Conservation (phyloP, 176 grass and related monocot species). For the Secale cereale region DNA sequence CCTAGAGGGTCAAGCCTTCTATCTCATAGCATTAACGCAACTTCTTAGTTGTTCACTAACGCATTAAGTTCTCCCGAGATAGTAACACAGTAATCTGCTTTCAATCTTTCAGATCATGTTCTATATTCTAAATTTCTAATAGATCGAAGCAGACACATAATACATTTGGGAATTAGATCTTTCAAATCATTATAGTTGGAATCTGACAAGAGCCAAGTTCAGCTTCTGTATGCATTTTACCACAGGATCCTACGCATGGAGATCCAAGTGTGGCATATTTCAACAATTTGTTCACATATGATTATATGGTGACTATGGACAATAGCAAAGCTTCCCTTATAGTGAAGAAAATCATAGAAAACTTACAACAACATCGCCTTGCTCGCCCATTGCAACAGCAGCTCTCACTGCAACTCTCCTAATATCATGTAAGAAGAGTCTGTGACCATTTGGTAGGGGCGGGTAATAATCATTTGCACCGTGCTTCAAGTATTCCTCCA, state of each 20-base stretch:
- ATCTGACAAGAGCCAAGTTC: background rate
- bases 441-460: conserved; percentile 86
- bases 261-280: background rate
- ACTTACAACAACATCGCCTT: conserved; percentile 96
- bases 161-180: background rate
- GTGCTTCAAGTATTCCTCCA: conserved; percentile 97
- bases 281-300: background rate
- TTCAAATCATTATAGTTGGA: background rate
- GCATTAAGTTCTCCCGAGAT: background rate
- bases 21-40: conserved; percentile 10
- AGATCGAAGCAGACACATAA: background rate
- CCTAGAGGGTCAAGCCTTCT: conserved; percentile 1
- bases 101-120: background rate
- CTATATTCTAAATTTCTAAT: background rate
- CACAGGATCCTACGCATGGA: background rate
- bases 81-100: background rate
- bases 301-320: background rate
- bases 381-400: conserved; percentile 97
- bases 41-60: conserved; percentile 1
- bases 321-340: background rate
- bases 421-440: conserved; percentile 90
- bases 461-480: conserved; percentile 97
- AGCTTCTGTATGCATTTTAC: background rate
- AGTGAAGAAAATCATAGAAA: background rate
- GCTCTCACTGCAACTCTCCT: conserved; percentile 84